Evolutionary conservation across 2,329 filamentous ascomycete species (phyloP), one percentile per base, ranked within the genome.

Genomic region (Pezizomycotina sp.): DNA sequence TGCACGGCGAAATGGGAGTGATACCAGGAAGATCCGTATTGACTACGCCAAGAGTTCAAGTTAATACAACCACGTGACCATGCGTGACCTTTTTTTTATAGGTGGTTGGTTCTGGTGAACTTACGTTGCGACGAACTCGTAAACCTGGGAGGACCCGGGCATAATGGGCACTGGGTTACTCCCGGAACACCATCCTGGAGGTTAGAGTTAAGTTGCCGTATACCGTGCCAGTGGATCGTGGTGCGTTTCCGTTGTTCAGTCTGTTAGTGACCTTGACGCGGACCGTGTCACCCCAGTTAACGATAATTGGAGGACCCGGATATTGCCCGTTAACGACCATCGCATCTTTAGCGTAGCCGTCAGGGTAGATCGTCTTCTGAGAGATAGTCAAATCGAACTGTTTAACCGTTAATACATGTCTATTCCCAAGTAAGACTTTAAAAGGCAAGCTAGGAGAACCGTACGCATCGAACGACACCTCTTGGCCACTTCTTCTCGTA

Each of bases 221-320:
- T 57, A 14, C 70, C 73, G 75, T 65, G 6, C 62, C 62, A 5
- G 69, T 74, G 20, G 59, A 16, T 59, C 63, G 63, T 64, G 51
- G 47, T 60, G 15, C 53, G 51, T 40, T 58, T 53, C 27, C 50
- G 41, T 6, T 50, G 49, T 21, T 45, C 42, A 12, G 61, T 56
- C 8, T 47, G 34, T 67, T 48, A 7, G 71, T 54, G 4, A 68
- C 55, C 1, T 60, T 51, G 25, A 55, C 51, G 60, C 63, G 59
- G 28, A 72, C 63, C 16, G 57, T 66, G 48, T 74, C 70, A 24
- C 69, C 70, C 69, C 69, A 74, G 53, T 73, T 65, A 12, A 67
- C 73, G 42, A 66, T 63, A 35, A 83, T 69, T 9, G 64, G 60
- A 1, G 77, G 77, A 0, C 74, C 77, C 1, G 77, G 77, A 42